Evolutionary conservation across 108 stramenopile genomes (phyloP).

Genomic region (Cylindrotheca fusiformis): DNA sequence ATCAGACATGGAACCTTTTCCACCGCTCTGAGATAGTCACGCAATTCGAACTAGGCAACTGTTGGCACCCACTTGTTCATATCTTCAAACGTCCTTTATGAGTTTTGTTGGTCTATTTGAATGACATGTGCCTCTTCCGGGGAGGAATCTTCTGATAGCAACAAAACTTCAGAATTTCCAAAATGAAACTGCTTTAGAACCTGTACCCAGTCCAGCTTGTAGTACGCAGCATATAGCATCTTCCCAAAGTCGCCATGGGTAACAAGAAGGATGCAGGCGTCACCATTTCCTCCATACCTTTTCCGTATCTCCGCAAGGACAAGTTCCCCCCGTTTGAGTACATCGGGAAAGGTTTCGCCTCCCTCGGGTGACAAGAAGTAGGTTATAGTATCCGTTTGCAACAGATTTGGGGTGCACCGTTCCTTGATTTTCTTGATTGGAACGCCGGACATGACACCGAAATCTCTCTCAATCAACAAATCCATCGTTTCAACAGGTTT

Average conservation of each 20-base stretch:
- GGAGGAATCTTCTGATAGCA: constrained; percentile 18
- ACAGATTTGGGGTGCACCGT: constrained; percentile 26
- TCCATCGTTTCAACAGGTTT: background rate
- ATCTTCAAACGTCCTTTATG: too few relatives aligned
- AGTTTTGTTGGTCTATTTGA: constrained; percentile 28
- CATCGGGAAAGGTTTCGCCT: constrained; percentile 55
- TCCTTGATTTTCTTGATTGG: constrained; percentile 38
- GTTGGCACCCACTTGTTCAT: too few relatives aligned
- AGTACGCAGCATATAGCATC: constrained; percentile 54
- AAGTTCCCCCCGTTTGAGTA: constrained; percentile 34
- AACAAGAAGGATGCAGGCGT: constrained; percentile 35
- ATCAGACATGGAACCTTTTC: too few relatives aligned
- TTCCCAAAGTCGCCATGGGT: constrained; percentile 62
- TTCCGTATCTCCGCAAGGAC: constrained; percentile 12
- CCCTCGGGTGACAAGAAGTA: constrained; percentile 50
- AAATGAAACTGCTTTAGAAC: constrained; percentile 54
- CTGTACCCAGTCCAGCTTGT: constrained; percentile 45
- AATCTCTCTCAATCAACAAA: constrained; percentile 41
- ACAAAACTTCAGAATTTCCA: constrained; percentile 42
- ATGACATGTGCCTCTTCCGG: constrained; percentile 40
- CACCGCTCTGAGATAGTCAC: too few relatives aligned
- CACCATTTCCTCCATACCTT: background rate
- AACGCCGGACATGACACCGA: constrained; percentile 44
- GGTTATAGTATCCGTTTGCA: constrained; percentile 36
- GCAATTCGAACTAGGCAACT: too few relatives aligned